Conservation (phyloP, 225 moss, liverwort and hornwort genomes). For the Marchantia polymorpha region DNA sequence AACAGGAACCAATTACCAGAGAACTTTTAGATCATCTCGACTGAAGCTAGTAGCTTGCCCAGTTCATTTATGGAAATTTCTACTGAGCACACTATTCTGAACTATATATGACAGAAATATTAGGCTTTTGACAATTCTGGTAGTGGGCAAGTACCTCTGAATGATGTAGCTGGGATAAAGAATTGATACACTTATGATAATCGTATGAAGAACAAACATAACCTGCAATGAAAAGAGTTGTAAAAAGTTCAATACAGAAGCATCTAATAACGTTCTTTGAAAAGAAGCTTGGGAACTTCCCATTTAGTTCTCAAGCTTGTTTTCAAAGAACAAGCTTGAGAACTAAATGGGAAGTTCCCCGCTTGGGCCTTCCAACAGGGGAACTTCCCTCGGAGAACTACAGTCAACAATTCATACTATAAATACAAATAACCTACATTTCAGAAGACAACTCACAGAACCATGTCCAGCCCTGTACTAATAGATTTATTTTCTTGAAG, state of each 20-base stretch:
- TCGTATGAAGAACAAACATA: constrained; percentile 53
- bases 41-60: not conserved
- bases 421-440: not conserved
- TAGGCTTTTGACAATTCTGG: not conserved
- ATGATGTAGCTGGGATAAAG: constrained; percentile 86
- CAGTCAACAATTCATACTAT: not conserved
- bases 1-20: not conserved
- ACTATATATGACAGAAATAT: not conserved
- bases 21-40: not conserved
- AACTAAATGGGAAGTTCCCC: too few relatives aligned
- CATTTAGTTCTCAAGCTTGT: too few relatives aligned
- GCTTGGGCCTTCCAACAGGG: not conserved
- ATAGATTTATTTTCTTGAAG: not conserved
- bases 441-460: not conserved
- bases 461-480: not conserved
- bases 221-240: constrained; percentile 37
- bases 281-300: not conserved
- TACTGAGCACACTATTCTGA: not conserved
- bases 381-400: too few relatives aligned
- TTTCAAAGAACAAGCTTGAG: not conserved
- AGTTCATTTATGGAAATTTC: not conserved
- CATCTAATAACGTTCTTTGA: too few relatives aligned
- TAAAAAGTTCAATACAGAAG: not conserved
- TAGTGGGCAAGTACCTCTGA: constrained; percentile 55
- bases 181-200: constrained; percentile 60